phyloP scores from a whole-genome alignment of 2,329 filamentous ascomycete genomes.

The Mollisia scopiformis region DNA sequence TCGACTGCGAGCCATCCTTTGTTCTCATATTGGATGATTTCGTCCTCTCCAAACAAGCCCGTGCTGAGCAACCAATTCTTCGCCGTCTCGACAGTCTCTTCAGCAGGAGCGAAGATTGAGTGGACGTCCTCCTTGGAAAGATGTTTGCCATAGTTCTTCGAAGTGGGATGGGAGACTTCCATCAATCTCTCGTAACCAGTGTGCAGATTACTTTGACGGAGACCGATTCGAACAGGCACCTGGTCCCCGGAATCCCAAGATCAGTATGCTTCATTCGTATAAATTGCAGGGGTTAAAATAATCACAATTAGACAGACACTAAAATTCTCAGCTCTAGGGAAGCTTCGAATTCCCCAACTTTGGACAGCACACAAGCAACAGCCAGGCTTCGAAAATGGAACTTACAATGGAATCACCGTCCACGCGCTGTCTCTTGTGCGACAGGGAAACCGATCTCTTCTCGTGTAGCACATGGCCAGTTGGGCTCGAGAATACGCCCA shows the following conservation, averaged over 20 bases:
- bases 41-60: neutral
- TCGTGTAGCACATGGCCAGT: constrained; percentile 1
- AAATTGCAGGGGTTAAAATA: no score
- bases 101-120: neutral
- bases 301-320: no score
- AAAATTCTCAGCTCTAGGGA: no score
- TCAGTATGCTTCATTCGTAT: no score
- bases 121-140: neutral
- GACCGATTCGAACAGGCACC: neutral
- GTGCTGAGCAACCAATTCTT: neutral
- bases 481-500: neutral
- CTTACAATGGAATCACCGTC: neutral
- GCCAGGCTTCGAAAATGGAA: no score
- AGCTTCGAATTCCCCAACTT: no score
- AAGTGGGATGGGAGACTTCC: neutral
- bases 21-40: neutral
- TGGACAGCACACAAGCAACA: no score
- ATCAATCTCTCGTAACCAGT: neutral
- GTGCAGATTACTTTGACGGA: neutral
- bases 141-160: neutral
- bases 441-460: neutral
- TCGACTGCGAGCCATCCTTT: neutral
- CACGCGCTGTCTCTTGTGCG: neutral
- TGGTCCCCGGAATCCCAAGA: no score
- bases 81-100: neutral